phyloP scores from a whole-genome alignment of 2,329 filamentous ascomycete species.

The Fusarium pininemorale region DNA sequence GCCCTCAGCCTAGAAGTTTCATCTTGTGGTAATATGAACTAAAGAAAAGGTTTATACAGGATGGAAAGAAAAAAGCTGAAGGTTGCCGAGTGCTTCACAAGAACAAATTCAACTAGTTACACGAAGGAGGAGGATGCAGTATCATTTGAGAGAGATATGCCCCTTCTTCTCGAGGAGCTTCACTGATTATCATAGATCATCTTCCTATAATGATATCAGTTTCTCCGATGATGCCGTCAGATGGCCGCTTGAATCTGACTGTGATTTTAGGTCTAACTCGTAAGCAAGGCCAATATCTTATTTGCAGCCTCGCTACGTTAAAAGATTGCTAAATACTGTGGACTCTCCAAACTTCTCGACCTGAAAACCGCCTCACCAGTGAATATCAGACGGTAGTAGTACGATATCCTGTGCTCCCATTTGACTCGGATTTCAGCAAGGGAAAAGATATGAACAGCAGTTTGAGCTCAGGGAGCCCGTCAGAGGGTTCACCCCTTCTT shows the following conservation, averaged over 20 bases:
- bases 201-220: conserved; percentile 19
- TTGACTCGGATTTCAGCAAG: not conserved
- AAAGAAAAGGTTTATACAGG: not conserved
- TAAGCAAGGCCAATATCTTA: not conserved
- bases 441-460: conserved; percentile 20
- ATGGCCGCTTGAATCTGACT: conserved; percentile 28
- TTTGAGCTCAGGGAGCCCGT: not conserved
- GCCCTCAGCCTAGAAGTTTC: too few species aligned
- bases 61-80: not conserved
- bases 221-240: conserved; percentile 1
- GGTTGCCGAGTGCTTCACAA: not conserved
- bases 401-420: not conserved
- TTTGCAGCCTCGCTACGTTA: not conserved
- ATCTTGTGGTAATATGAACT: not conserved
- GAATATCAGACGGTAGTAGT: not conserved
- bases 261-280: conserved; percentile 3
- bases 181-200: not conserved
- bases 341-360: not conserved
- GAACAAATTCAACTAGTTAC: not conserved
- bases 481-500: conserved; percentile 44
- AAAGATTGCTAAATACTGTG: not conserved
- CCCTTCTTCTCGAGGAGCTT: not conserved
- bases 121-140: not conserved
- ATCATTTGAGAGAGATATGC: not conserved
- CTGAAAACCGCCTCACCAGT: not conserved